Conservation (phyloP, 306 rosid genomes). For the Luffa acutangula region DNA sequence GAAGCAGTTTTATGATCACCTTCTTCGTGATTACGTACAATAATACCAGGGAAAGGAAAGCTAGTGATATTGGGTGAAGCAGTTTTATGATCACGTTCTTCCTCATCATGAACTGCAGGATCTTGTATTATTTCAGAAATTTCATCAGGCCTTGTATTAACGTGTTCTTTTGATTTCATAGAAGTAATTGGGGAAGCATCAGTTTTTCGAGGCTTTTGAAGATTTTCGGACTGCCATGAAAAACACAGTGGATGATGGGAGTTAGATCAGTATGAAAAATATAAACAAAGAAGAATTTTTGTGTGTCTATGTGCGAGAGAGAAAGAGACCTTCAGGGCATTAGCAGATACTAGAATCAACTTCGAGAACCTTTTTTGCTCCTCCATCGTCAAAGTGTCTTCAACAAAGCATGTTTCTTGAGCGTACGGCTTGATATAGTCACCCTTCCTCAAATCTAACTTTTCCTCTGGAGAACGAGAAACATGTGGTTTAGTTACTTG, state of each 20-base stretch:
- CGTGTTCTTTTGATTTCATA: constrained; percentile 10
- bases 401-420: constrained; percentile 10
- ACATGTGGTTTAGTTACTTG: constrained; percentile 30
- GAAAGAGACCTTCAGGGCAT: constrained; percentile 30
- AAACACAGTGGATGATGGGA: constrained; percentile 9
- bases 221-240: constrained; percentile 29
- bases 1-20: constrained; percentile 7
- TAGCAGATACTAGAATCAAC: constrained; percentile 18
- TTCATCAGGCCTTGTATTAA: constrained; percentile 7
- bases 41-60: too few relatives aligned
- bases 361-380: constrained; percentile 7
- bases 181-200: constrained; percentile 6
- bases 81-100: constrained; percentile 9
- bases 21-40: background rate
- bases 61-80: constrained; percentile 24
- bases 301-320: background rate
- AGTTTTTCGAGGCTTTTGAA: constrained; percentile 17
- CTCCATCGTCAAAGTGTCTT: constrained; percentile 14
- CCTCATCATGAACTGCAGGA: constrained; percentile 16
- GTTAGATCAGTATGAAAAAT: background rate
- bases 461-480: constrained; percentile 24
- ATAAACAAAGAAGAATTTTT: background rate
- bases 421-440: constrained; percentile 10
- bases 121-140: constrained; percentile 26
- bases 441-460: constrained; percentile 14